Base-by-base conservation (phyloP, 2,329 filamentous ascomycete genomes). In the Diaporthe aspalathi region DNA sequence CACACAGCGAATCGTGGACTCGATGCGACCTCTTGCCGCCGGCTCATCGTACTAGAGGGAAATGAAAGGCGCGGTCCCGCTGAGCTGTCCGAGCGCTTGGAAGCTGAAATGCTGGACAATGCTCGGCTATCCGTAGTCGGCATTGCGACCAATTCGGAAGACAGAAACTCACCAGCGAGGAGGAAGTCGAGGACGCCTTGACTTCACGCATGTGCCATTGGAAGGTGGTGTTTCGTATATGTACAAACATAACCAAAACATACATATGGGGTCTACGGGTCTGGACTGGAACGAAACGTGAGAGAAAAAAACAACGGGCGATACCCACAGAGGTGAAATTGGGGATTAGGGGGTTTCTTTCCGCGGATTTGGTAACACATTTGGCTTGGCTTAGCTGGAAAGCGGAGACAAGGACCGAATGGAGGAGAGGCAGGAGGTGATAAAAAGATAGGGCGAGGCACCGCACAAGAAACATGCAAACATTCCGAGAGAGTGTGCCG, bases 1-100 rank as follows among this genome's bases (percentile, higher is more conserved):
- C 11, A 78, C 80, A 53, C 78, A 76, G 72, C 78, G 77, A n/a
- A 78, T 81, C 35, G 75, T 79, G 38, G 77, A 80, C n/a, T 29
- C 57, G 35, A 73, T 73, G 65, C 65, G 65, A 47, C 67, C 54
- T 20, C 29, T 50, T 43, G 32, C 43, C 20, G 67, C 67, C 16
- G 24, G 54, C 53, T 22, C 54, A 7, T 43, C 67, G 47, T 68
- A 60, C 22, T 68, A 68, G 67, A 5, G n/a, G 14, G 22, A 38
- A 68, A 27, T 43, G 45, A 5, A 52, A 32, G 11, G 32, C 29
- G 12, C 14, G 12, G 20, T 38, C n/a, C 24, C 14, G 22, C 38
- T 12, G 14, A 20, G 8, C 22, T 65, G 4, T n/a, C 29, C 5
- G 29, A 24, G 12, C 20, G 57, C 24, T 47, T n/a, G 17, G 16